Evolutionary conservation across 2,329 filamentous ascomycete species (phyloP).

Genomic region (Uncinocarpus reesii): DNA sequence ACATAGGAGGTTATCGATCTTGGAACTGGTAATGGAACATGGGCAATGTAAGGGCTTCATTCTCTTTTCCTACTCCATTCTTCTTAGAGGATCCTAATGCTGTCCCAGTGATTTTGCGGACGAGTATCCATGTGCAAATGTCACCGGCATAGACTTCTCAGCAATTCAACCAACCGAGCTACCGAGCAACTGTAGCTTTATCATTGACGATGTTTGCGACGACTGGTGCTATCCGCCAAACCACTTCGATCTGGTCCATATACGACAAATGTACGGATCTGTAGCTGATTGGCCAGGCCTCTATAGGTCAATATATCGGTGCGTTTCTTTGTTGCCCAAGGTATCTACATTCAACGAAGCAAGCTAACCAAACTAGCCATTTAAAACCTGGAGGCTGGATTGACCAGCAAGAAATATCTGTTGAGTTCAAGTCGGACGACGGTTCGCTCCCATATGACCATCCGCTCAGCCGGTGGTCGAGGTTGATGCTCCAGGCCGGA

Average conservation of each 20-base stretch:
- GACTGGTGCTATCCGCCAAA: constrained; percentile 44
- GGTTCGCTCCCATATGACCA: constrained; percentile 21
- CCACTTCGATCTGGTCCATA: constrained; percentile 47
- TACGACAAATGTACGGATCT: constrained; percentile 21
- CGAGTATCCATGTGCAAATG: constrained; percentile 42
- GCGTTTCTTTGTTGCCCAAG: neutral
- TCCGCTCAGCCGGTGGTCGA: constrained; percentile 22
- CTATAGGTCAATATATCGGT: constrained; percentile 19
- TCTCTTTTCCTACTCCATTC: neutral
- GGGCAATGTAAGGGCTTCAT: constrained; percentile 12
- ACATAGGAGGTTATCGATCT: constrained; percentile 18
- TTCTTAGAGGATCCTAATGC: too few species aligned
- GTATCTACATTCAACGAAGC: neutral
- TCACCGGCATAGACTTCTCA: constrained; percentile 55
- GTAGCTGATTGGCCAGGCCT: constrained; percentile 20
- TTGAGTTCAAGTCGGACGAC: constrained; percentile 21
- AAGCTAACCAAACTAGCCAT: constrained; percentile 15
- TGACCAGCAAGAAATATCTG: constrained; percentile 23
- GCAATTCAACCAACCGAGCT: constrained; percentile 53
- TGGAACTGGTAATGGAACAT: constrained; percentile 18
- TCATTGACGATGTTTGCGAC: constrained; percentile 53
- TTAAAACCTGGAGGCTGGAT: constrained; percentile 22
- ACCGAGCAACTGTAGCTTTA: constrained; percentile 59
- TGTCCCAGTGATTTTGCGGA: constrained; percentile 23
- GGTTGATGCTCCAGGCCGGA: constrained; percentile 24